These are phyloP conservation scores for Mentha longifolia DNA, from an alignment of 257 asterid species.

Conservation along the genomic window DNA sequence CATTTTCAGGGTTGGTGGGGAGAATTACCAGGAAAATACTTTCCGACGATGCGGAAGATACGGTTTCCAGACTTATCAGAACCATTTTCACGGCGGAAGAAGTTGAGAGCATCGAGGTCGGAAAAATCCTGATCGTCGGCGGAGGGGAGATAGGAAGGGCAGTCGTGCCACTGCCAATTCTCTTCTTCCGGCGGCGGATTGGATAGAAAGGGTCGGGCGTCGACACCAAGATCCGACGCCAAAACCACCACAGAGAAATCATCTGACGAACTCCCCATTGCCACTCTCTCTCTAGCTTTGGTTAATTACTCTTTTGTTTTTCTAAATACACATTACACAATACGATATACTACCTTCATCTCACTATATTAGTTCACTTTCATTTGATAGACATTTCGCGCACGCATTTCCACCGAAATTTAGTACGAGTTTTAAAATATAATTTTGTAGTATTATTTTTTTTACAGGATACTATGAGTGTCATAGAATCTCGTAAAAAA, in stretches of 20 bases:
- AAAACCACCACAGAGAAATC: conserved; percentile 85
- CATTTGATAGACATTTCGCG: too few species aligned
- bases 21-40: conserved; percentile 82
- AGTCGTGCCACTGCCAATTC: conserved; percentile 88
- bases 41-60: conserved; percentile 86
- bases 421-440: too few species aligned
- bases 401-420: too few species aligned
- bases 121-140: conserved; percentile 71
- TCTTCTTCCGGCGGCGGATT: conserved; percentile 61
- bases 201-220: conserved; percentile 75
- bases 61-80: conserved; percentile 75
- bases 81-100: conserved; percentile 77
- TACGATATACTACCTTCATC: too few species aligned
- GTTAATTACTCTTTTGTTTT: background rate
- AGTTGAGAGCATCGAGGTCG: conserved; percentile 79
- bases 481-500: too few species aligned
- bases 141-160: conserved; percentile 53
- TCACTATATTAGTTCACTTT: too few species aligned
- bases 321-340: too few species aligned
- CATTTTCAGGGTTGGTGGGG: background rate
- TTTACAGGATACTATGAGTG: too few species aligned
- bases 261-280: conserved; percentile 55
- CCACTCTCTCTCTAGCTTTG: conserved; percentile 8
- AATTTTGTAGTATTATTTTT: too few species aligned
- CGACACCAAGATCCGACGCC: conserved; percentile 93